Conservation (phyloP, 331 rosid genomes). For the Erythrophleum ivorense region DNA sequence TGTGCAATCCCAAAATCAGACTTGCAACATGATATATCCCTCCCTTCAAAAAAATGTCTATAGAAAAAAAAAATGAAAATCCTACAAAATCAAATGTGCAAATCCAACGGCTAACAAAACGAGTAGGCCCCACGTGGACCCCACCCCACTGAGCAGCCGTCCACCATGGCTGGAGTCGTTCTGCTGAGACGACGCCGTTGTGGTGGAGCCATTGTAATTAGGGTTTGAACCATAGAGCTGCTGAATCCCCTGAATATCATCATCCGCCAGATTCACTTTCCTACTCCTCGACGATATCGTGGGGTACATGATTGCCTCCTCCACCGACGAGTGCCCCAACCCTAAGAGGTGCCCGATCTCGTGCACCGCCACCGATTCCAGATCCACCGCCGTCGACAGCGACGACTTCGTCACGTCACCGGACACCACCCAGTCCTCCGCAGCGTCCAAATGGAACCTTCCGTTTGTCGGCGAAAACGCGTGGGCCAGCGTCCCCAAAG, state of each 20-base stretch:
- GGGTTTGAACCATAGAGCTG: constrained; percentile 74
- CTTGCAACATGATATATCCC: neutral
- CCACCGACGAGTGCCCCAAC: constrained; percentile 78
- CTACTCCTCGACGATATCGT: constrained; percentile 60
- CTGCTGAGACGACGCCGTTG: constrained; percentile 45
- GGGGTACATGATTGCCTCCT: constrained; percentile 85
- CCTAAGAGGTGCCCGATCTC: constrained; percentile 91
- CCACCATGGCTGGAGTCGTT: constrained; percentile 54
- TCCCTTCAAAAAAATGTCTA: neutral
- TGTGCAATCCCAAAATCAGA: neutral
- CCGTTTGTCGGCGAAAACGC: constrained; percentile 88
- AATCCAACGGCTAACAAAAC: constrained; percentile 41
- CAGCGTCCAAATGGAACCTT: constrained; percentile 66
- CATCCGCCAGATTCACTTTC: constrained; percentile 60
- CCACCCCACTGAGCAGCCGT: neutral
- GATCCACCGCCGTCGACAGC: constrained; percentile 56
- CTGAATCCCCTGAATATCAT: constrained; percentile 81
- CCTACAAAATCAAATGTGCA: constrained; percentile 35
- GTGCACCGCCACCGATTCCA: constrained; percentile 89
- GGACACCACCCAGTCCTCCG: constrained; percentile 71
- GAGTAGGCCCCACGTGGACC: constrained; percentile 33
- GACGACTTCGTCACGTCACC: constrained; percentile 61
- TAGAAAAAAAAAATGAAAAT: neutral
- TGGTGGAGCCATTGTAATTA: constrained; percentile 40
- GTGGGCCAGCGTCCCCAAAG: constrained; percentile 85